Percentiles rank a stretch among this genome's conserved stretches.
These are phyloP conservation scores for Gamarada debralockiae DNA, from an alignment of 495 filamentous ascomycete species.

Conservation along the genomic window DNA sequence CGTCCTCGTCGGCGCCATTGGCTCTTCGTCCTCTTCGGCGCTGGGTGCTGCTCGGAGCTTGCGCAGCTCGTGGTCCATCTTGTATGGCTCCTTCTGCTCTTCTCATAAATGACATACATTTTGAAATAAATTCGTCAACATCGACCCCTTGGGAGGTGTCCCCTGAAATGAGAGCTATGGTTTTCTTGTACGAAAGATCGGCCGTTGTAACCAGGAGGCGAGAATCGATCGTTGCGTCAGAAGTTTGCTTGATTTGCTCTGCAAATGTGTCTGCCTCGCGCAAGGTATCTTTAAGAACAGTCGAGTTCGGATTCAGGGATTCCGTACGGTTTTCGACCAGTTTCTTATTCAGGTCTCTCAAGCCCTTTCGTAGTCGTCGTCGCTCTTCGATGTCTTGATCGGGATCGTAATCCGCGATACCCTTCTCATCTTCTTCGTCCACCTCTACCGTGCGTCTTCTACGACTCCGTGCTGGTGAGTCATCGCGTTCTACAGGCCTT, in stretches of 20 bases:
- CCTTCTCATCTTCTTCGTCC: background rate
- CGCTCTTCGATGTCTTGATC: slow-evolving; percentile 82
- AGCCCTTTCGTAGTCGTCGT: slow-evolving; percentile 59
- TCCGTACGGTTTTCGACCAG: slow-evolving; percentile 71
- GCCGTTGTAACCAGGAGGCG: slow-evolving; percentile 73
- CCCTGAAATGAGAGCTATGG: slow-evolving; percentile 65
- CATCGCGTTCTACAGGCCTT: slow-evolving; percentile 4
- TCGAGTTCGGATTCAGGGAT: slow-evolving; percentile 55
- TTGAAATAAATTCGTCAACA: slow-evolving; percentile 89
- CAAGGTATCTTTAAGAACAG: slow-evolving; percentile 59
- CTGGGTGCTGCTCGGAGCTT: slow-evolving; percentile 35
- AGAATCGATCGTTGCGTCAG: slow-evolving; percentile 90
- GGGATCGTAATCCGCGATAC: slow-evolving; percentile 64
- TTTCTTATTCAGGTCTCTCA: slow-evolving; percentile 63
- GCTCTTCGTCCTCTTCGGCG: slow-evolving; percentile 30
- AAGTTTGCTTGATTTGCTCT: slow-evolving; percentile 76
- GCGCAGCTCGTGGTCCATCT: slow-evolving; percentile 20
- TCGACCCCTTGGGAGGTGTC: slow-evolving; percentile 71
- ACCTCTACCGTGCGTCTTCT: slow-evolving; percentile 30
- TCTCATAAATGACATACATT: slow-evolving; percentile 86
- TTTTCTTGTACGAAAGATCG: slow-evolving; percentile 73
- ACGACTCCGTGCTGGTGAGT: slow-evolving; percentile 21
- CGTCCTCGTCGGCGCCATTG: slow-evolving; percentile 41
- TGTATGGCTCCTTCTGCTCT: slow-evolving; percentile 32
- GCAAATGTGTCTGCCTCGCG: slow-evolving; percentile 60